Percentiles rank a stretch among this genome's conserved stretches.
phyloP scores from a whole-genome alignment of 164 flowering plant species.

The Berberis thunbergii region DNA sequence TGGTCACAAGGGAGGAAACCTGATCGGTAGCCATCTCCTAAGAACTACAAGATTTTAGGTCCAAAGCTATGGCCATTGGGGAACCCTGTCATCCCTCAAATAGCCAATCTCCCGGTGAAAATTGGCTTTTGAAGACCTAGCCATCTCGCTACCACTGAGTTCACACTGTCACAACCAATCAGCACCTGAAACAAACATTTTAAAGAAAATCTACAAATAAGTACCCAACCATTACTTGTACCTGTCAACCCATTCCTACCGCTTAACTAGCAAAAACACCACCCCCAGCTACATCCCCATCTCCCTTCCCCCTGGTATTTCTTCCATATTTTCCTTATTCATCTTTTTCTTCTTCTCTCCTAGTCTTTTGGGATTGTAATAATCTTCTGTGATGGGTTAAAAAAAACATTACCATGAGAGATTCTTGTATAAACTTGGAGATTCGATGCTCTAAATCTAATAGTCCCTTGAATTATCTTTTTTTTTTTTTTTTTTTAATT shows the following conservation, averaged over 20 bases:
- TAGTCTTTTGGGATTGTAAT: too few species aligned
- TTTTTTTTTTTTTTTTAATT: too few species aligned
- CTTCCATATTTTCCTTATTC: too few species aligned
- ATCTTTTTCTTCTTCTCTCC: too few species aligned
- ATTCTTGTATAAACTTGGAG: too few species aligned
- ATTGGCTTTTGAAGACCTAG: constrained; percentile 32
- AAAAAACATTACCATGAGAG: too few species aligned
- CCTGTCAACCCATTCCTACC: too few species aligned
- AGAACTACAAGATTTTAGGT: constrained; percentile 21
- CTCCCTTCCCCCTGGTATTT: too few species aligned
- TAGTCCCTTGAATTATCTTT: too few species aligned
- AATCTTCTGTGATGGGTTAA: too few species aligned
- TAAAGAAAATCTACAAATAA: background rate
- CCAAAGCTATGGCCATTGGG: constrained; percentile 31
- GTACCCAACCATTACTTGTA: background rate
- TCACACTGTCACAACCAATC: constrained; percentile 54
- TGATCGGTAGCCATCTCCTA: constrained; percentile 36
- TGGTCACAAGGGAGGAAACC: constrained; percentile 45
- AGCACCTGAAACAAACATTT: constrained; percentile 20
- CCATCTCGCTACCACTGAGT: constrained; percentile 38
- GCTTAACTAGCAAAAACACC: too few species aligned
- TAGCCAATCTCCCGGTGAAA: constrained; percentile 26
- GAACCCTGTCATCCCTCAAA: constrained; percentile 31
- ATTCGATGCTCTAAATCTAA: too few species aligned
- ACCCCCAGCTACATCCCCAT: background rate